Conservation (phyloP, 164 flowering plant genomes). For the Nymphaea colorata region DNA sequence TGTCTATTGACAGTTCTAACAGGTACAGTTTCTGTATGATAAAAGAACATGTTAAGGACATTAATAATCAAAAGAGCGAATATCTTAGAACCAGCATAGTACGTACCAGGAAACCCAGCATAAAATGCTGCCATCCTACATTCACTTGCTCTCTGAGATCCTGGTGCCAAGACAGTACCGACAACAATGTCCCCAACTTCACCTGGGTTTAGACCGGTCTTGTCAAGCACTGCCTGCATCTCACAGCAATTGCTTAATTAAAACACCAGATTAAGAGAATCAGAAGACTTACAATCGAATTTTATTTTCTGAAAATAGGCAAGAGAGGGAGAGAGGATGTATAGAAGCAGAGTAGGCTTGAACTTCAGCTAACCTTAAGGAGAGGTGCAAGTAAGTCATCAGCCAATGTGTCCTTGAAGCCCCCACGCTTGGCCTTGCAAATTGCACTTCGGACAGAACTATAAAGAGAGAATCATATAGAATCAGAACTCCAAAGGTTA, state of each 20-base stretch:
- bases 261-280: neutral
- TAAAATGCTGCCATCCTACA: conserved; percentile 99
- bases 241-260: neutral
- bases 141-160: conserved; percentile 83
- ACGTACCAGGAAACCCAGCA: conserved; percentile 97
- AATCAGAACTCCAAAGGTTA: neutral
- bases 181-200: conserved; percentile 98
- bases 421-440: conserved; percentile 88
- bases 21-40: conserved; percentile 71
- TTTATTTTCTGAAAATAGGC: no score
- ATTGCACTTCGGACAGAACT: conserved; percentile 69
- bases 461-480: conserved; percentile 2
- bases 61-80: neutral
- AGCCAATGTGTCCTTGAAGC: conserved; percentile 78
- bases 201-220: conserved; percentile 68
- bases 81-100: neutral
- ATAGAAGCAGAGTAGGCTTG: neutral
- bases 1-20: conserved; percentile 92
- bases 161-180: conserved; percentile 87
- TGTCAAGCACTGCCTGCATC: conserved; percentile 75
- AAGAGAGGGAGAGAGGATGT: neutral
- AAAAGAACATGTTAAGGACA: neutral
- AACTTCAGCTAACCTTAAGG: conserved; percentile 37
- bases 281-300: neutral
- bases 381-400: conserved; percentile 89